Evolutionary conservation across 371 early-diverging fungal species (phyloP).

Genomic region (Rhizopus microsporus): DNA sequence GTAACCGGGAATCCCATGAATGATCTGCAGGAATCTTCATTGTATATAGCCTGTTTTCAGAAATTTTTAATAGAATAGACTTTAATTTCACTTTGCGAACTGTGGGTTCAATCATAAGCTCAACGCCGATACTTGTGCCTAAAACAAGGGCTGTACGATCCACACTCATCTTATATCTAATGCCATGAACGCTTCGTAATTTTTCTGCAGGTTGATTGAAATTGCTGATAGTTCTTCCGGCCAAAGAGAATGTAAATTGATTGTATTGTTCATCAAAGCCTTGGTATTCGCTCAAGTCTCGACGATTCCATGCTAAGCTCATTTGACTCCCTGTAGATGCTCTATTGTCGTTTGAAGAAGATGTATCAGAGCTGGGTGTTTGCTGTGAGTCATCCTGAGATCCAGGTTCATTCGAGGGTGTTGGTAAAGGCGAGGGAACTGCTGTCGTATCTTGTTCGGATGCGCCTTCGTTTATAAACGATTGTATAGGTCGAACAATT

Average conservation of each 20-base stretch:
- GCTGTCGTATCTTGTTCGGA: not conserved
- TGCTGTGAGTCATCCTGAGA: no score
- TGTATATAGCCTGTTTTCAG: slow-evolving; percentile 28
- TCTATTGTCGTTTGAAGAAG: not conserved
- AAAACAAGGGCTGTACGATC: slow-evolving; percentile 46
- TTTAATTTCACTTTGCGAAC: slow-evolving; percentile 15
- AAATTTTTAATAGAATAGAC: slow-evolving; percentile 22
- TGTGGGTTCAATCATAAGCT: slow-evolving; percentile 37
- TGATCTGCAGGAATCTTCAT: slow-evolving; percentile 35
- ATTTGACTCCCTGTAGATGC: not conserved
- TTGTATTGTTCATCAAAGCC: slow-evolving; percentile 43
- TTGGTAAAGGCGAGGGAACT: not conserved
- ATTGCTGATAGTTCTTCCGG: slow-evolving; percentile 33
- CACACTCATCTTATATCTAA: slow-evolving; percentile 35
- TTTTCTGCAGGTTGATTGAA: slow-evolving; percentile 1
- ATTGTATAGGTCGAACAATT: slow-evolving; percentile 29
- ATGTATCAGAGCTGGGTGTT: no score
- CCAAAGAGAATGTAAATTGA: slow-evolving; percentile 31
- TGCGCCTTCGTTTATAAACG: not conserved
- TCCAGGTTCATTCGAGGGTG: not conserved
- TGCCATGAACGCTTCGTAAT: slow-evolving; percentile 18
- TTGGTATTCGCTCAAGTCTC: slow-evolving; percentile 15
- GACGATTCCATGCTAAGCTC: slow-evolving; percentile 16
- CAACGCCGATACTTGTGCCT: slow-evolving; percentile 43
- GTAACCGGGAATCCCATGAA: slow-evolving; percentile 2